Conservation (phyloP, 2,329 filamentous ascomycete genomes). For the Myriosclerotinia scirpicola region DNA sequence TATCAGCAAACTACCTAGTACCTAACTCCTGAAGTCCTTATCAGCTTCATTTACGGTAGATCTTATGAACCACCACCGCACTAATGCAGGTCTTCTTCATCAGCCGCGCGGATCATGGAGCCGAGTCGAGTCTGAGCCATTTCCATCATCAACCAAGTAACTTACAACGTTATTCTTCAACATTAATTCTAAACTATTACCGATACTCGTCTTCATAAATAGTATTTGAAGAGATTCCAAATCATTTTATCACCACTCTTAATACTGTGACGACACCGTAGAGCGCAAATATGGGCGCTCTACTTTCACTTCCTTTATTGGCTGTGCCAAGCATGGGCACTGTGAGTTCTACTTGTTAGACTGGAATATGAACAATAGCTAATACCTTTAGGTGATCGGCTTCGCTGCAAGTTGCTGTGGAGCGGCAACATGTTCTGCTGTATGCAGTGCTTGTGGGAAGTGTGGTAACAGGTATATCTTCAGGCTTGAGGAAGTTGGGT, state of each 20-base stretch:
- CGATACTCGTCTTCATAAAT: constrained; percentile 5
- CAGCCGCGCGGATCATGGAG: constrained; percentile 27
- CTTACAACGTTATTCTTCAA: constrained; percentile 11
- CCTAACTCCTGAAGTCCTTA: constrained; percentile 9
- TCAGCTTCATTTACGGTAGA: constrained; percentile 16
- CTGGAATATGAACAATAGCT: constrained; percentile 28
- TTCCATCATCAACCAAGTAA: background rate
- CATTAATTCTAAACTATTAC: constrained; percentile 4
- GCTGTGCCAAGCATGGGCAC: constrained; percentile 83
- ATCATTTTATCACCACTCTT: constrained; percentile 2
- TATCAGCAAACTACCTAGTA: constrained; percentile 6
- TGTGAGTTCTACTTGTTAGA: constrained; percentile 57
- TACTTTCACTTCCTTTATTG: constrained; percentile 86
- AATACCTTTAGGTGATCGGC: constrained; percentile 61
- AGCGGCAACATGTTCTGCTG: constrained; percentile 91
- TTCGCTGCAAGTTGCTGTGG: constrained; percentile 91
- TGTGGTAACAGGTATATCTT: constrained; percentile 81
- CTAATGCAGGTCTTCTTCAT: constrained; percentile 18
- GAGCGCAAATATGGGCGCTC: constrained; percentile 70
- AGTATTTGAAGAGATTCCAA: background rate
- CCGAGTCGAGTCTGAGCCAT: background rate
- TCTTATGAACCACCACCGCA: constrained; percentile 12
- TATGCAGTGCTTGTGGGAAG: constrained; percentile 94
- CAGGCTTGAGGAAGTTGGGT: background rate
- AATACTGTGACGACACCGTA: background rate